Base-by-base conservation (phyloP, 768 basidiomycete genomes). In the Scleroderma bovista region DNA sequence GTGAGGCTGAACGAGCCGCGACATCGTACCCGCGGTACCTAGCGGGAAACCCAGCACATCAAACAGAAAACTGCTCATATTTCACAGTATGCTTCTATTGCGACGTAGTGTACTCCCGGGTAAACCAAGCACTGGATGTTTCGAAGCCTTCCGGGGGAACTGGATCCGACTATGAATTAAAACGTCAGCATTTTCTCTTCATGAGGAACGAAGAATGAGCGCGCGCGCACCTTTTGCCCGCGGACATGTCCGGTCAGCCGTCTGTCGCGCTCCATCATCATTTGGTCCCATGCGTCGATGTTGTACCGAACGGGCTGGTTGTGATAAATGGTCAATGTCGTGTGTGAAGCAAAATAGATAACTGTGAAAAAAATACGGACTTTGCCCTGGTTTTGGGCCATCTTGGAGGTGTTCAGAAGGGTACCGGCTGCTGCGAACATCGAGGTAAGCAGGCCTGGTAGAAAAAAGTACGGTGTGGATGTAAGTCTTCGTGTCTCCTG, bases 381-480 rank as follows among this genome's bases (percentile, higher is more conserved):
- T 81, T 97, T 96, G 65, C 93, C 89, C 63, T 86, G 84, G 68
- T 93, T 97, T 67, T 93, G 88, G 17, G 81, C 76, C 54, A 81
- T 75, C 63, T 84, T 83, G 37, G 90, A 87, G 23, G 81, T 70
- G 64, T 84, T 89, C 60, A 94, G 72, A 39, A 93, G 77, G 19
- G 93, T 94, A 23, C 95, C 95, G 48, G 92, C 88, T 8, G 84
- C 84, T 54, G 84, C 93, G 68, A 95, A 97, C 86, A 93, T 86
- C 48, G 75, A 75, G 50, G 90, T 90, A 52, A 95, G 60, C 51
- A 95, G 81, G 70, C 83, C 91, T 94, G 51, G 31, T 19, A n/a
- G n/a, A n/a, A n/a, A n/a, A n/a, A n/a, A n/a, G n/a, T n/a, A n/a
- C n/a, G 17, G 11, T 22, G 39, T 20, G 11, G 19, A 13, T 13